Conservation (phyloP, 176 grass and related monocot species). For the Typha latifolia region DNA sequence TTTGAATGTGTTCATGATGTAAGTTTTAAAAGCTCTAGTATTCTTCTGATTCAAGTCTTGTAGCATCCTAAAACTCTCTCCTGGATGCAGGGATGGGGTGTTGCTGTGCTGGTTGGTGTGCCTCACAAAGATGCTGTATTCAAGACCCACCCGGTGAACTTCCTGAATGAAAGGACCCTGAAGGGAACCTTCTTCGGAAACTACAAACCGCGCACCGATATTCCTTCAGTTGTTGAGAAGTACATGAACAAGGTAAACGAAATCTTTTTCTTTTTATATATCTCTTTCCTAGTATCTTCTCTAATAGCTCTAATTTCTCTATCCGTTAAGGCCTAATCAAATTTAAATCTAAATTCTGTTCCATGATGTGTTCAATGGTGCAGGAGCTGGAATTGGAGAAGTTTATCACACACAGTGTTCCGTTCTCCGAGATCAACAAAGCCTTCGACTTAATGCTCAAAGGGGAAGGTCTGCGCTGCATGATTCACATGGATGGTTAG, state of each 20-base stretch:
- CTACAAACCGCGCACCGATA: slow-evolving; percentile 68
- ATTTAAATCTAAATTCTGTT: neutral
- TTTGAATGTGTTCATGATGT: slow-evolving; percentile 95
- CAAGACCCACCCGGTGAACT: slow-evolving; percentile 78
- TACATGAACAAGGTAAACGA: slow-evolving; percentile 59
- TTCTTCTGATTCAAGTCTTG: neutral
- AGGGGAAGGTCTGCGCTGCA: slow-evolving; percentile 67
- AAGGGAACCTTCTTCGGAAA: slow-evolving; percentile 97
- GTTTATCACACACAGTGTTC: slow-evolving; percentile 64
- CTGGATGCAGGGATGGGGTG: slow-evolving; percentile 65
- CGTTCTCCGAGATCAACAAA: slow-evolving; percentile 70
- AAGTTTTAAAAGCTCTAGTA: neutral
- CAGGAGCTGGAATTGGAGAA: slow-evolving; percentile 83
- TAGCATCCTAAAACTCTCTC: neutral
- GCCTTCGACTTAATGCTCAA: slow-evolving; percentile 70
- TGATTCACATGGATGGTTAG: slow-evolving; percentile 70
- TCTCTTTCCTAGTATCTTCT: neutral
- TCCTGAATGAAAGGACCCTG: slow-evolving; percentile 77
- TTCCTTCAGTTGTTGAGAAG: slow-evolving; percentile 64
- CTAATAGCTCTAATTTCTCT: no score
- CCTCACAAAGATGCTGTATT: slow-evolving; percentile 71
- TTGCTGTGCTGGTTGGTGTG: slow-evolving; percentile 72
- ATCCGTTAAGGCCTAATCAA: no score
- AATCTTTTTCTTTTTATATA: neutral
- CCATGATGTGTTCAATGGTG: neutral